Base-by-base conservation (phyloP, 257 asterid species). In the Anisodus tanguticus region DNA sequence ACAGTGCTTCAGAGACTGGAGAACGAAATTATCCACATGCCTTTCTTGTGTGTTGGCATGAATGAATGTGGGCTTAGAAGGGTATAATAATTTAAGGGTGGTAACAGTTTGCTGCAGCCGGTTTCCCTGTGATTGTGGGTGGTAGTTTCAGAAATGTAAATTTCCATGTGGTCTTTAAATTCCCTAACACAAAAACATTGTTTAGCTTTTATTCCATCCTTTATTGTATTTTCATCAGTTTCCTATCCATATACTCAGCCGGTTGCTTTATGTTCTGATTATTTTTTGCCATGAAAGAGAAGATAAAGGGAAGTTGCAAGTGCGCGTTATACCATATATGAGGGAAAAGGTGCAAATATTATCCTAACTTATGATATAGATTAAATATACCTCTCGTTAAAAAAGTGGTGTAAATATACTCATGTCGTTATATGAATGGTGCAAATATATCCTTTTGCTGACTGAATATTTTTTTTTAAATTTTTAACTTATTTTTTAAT, bases 71-170 rank as follows among this genome's bases (percentile, higher is more conserved):
- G 4, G 76, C 39, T 62, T 19, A 62, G 37, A n/a, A 12, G 35
- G 67, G 2, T 19, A 10, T 47, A 72, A 72, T 72, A 47, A 72
- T 74, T 6, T 74, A 39, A 6, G 41, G 62, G 81, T 74, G 45
- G 22, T 49, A 22, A 49, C 41, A 74, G 43, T 43, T 12, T 12
- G 62, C 22, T 15, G 62, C 22, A 57, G 19, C 22, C 62, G 19
- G 62, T 57, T 57, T 22, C 13, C 59, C 22, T 74, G 81, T 49
- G 45, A 74, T 74, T 74, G 62, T 22, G 62, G 43, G 62, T 74
- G 11, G 45, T 12, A 22, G 62, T 45, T 47, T 22, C 12, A 74
- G 43, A 11, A 22, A 22, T 22, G 45, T 74, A 74, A 11, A 74
- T 22, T 19, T 47, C 60, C 13, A 11, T 74, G 4, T 74, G 62